Percentiles rank a stretch among this genome's conserved stretches.
Conservation (phyloP, 768 basidiomycete species). For the Hygrocybe coccinea region DNA sequence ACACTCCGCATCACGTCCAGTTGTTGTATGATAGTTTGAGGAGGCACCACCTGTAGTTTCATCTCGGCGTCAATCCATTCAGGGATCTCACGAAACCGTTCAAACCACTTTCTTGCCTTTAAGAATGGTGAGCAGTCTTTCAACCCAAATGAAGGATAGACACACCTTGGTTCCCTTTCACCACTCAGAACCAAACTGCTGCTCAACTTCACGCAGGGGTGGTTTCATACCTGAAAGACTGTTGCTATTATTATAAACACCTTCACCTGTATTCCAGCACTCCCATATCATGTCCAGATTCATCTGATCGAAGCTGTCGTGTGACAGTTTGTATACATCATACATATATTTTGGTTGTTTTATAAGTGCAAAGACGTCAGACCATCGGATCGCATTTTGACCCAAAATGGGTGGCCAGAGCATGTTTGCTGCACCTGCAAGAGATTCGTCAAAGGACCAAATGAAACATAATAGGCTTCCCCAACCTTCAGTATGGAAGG, state of each 20-base stretch:
- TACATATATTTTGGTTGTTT: neutral
- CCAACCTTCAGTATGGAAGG: no score
- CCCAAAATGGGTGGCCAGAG: neutral
- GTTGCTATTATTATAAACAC: no score
- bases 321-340: constrained; percentile 1
- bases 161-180: neutral
- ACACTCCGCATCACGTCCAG: neutral
- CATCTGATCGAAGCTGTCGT: neutral
- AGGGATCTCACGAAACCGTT: constrained; percentile 11
- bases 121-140: neutral
- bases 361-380: neutral
- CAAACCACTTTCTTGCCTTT: constrained; percentile 7
- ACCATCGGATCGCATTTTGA: neutral
- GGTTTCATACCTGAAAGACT: no score
- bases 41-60: neutral
- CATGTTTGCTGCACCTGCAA: neutral
- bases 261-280: no score
- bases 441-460: neutral
- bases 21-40: neutral
- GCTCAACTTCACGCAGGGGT: constrained; percentile 2
- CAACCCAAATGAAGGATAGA: neutral
- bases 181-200: constrained; percentile 8
- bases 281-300: no score
- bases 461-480: neutral
- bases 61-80: constrained; percentile 8